These are phyloP conservation scores for Garcia nutans DNA, from an alignment of 345 rosid species.

Conservation along the genomic window DNA sequence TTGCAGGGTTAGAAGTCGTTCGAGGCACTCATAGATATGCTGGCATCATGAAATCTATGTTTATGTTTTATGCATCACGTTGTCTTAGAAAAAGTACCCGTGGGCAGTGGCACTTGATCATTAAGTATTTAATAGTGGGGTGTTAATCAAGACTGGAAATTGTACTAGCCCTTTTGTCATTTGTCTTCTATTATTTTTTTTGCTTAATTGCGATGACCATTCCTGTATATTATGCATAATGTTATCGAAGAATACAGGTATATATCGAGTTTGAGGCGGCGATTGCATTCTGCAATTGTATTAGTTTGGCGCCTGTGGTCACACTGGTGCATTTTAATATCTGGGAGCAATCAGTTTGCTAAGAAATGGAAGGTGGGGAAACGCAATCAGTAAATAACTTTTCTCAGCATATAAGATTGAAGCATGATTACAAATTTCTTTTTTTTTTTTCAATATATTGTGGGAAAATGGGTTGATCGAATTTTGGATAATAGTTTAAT, in stretches of 20 bases:
- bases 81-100: neutral
- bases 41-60: neutral
- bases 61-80: neutral
- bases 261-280: neutral
- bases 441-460: too few relatives aligned
- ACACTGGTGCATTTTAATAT: neutral
- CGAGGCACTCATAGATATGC: conserved; percentile 51
- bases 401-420: too few relatives aligned
- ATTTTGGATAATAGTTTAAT: too few relatives aligned
- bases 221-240: neutral
- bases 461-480: too few relatives aligned
- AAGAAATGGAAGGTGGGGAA: too few relatives aligned
- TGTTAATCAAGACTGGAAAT: neutral
- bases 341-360: neutral
- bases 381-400: too few relatives aligned
- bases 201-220: neutral
- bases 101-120: neutral
- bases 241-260: neutral
- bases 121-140: neutral
- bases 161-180: neutral
- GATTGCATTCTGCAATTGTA: neutral
- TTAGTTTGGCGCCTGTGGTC: neutral
- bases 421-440: too few relatives aligned
- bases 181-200: neutral
- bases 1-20: conserved; percentile 66